phyloP scores from a whole-genome alignment of 2,329 filamentous ascomycete species.

The Penicillium rolfsii region DNA sequence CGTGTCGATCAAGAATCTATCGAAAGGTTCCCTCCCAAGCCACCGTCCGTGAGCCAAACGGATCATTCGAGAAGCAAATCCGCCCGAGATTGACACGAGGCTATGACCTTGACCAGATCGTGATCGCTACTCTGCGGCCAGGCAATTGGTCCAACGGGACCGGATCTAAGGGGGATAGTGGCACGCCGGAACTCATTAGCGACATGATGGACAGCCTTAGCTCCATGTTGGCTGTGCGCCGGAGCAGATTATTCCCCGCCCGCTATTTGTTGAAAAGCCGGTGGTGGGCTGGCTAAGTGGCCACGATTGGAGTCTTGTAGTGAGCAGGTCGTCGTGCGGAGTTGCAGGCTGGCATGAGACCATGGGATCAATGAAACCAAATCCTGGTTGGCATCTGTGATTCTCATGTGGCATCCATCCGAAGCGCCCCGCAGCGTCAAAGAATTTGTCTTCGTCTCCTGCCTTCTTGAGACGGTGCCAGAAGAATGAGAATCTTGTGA shows the following conservation, averaged over 20 bases:
- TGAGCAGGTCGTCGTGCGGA: background rate
- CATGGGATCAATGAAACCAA: background rate
- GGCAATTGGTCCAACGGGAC: background rate
- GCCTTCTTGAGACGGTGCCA: background rate
- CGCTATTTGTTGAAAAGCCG: background rate
- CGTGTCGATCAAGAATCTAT: slow-evolving; percentile 2
- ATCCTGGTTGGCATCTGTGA: background rate
- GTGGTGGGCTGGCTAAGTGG: slow-evolving; percentile 6
- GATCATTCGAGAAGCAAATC: background rate
- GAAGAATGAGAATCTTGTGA: background rate
- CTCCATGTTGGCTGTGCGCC: background rate
- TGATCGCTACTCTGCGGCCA: background rate
- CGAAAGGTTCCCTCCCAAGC: background rate
- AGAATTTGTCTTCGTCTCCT: background rate
- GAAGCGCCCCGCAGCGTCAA: background rate
- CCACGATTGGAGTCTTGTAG: background rate
- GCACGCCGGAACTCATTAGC: background rate
- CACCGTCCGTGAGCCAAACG: background rate
- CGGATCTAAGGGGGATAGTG: background rate
- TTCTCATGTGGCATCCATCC: background rate
- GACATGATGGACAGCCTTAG: slow-evolving; percentile 4
- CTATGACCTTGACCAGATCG: background rate
- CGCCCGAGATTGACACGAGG: slow-evolving; percentile 1
- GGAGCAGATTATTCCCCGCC: background rate
- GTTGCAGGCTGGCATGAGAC: background rate